Percentiles rank a stretch among this genome's conserved stretches.
phyloP scores from a whole-genome alignment of 352 stramenopile genomes.

The Globisporangium paddicum region DNA sequence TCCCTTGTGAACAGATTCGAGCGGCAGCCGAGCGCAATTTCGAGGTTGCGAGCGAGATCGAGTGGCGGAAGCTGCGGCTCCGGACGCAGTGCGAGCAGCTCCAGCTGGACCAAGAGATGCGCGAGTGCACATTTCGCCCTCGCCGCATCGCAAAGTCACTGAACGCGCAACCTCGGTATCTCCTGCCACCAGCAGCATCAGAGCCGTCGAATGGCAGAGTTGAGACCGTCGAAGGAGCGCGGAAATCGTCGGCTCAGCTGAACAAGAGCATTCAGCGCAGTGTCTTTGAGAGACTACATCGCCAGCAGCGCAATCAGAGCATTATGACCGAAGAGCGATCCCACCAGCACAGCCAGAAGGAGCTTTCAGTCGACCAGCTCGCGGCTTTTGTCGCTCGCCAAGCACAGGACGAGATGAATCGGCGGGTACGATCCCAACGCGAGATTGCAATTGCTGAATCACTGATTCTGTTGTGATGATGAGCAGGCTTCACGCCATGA shows the following conservation, averaged over 20 bases:
- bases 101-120: constrained; percentile 13
- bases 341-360: not conserved
- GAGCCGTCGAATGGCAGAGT: not conserved
- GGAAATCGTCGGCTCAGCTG: not conserved
- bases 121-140: constrained; percentile 36
- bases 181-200: not conserved
- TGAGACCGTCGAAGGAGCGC: not conserved
- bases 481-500: constrained; percentile 5
- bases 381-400: constrained; percentile 24
- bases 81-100: constrained; percentile 23
- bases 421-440: constrained; percentile 2
- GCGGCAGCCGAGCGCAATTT: constrained; percentile 37
- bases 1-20: constrained; percentile 19
- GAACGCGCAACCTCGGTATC: constrained; percentile 11
- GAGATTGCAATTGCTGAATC: too few relatives aligned
- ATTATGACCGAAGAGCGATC: constrained; percentile 3
- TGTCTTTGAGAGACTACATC: constrained; percentile 27
- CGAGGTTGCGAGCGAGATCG: constrained; percentile 20
- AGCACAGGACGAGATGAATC: constrained; percentile 1
- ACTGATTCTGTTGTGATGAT: constrained; percentile 2
- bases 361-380: constrained; percentile 7
- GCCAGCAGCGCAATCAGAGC: not conserved
- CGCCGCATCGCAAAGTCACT: constrained; percentile 11
- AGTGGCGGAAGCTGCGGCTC: constrained; percentile 31
- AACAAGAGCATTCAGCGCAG: not conserved